Conservation (phyloP, 2,329 filamentous ascomycete genomes). For the Myriosclerotinia scirpicola region DNA sequence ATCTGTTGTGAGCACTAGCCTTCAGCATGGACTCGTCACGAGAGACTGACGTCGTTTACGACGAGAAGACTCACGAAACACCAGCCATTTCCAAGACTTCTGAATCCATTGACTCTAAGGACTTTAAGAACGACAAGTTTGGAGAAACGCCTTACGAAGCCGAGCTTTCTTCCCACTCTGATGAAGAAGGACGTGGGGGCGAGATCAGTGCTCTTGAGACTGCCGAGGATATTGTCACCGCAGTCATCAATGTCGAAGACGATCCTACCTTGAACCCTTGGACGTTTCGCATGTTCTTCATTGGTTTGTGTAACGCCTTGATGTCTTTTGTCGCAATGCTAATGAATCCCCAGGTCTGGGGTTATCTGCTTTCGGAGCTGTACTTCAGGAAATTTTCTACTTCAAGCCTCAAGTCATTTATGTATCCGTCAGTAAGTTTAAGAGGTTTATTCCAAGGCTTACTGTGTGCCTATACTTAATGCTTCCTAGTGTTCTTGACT, state of each 20-base stretch:
- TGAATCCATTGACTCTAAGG: constrained; percentile 11
- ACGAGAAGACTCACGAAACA: constrained; percentile 16
- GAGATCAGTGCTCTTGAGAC: constrained; percentile 21
- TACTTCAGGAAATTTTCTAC: constrained; percentile 48
- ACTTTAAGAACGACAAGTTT: not conserved
- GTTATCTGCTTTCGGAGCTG: constrained; percentile 43
- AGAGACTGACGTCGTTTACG: constrained; percentile 11
- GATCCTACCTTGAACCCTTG: constrained; percentile 35
- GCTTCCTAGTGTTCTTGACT: constrained; percentile 43
- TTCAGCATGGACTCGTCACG: constrained; percentile 16
- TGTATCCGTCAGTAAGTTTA: constrained; percentile 42
- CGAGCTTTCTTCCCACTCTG: not conserved
- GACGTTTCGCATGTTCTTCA: constrained; percentile 45
- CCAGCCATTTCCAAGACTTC: not conserved
- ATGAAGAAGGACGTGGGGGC: constrained; percentile 21
- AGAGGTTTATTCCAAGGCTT: not conserved
- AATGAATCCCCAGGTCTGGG: constrained; percentile 36
- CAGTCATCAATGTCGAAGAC: constrained; percentile 28
- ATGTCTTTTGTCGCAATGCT: not conserved
- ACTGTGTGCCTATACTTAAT: not conserved
- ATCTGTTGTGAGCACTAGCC: constrained; percentile 7
- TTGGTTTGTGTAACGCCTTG: constrained; percentile 36
- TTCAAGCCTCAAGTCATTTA: constrained; percentile 50
- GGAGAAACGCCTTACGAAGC: not conserved
- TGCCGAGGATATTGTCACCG: constrained; percentile 25